phyloP scores from a whole-genome alignment of 495 filamentous ascomycete genomes.

The Penicillium atrosanguineum region DNA sequence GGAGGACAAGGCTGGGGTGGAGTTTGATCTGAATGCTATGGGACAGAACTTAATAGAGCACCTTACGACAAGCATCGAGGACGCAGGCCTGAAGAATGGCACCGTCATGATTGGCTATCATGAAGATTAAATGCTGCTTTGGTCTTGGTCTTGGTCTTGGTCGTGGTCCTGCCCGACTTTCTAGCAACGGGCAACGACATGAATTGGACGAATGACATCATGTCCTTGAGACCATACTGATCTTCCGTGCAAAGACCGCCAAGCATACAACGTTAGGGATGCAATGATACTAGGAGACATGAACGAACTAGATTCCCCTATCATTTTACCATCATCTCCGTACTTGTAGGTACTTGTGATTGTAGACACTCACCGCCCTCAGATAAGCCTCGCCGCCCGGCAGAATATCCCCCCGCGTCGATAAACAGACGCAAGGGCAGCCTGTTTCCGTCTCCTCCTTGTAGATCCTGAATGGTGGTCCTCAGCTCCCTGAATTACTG shows the following conservation, averaged over 20 bases:
- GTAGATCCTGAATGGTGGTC: not conserved
- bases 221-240: not conserved
- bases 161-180: not conserved
- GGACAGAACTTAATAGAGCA: slow-evolving; percentile 77
- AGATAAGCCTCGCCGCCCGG: slow-evolving; percentile 29
- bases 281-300: not conserved
- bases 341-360: not conserved
- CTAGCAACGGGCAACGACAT: not conserved
- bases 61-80: slow-evolving; percentile 68
- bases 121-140: slow-evolving; percentile 50
- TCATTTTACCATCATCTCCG: not conserved
- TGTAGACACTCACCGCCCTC: slow-evolving; percentile 3
- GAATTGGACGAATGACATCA: not conserved
- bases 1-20: slow-evolving; percentile 70
- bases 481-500: not conserved
- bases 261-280: not conserved
- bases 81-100: slow-evolving; percentile 84
- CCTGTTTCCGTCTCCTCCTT: slow-evolving; percentile 1
- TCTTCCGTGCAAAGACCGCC: not conserved
- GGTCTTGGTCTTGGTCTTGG: not conserved
- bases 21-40: slow-evolving; percentile 82
- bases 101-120: slow-evolving; percentile 91
- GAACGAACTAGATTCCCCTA: not conserved
- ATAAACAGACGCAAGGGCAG: slow-evolving; percentile 37
- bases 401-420: slow-evolving; percentile 38